Percentiles rank a stretch among this genome's conserved stretches.
phyloP scores from a whole-genome alignment of 331 rosid genomes.

The Quercus lobata region DNA sequence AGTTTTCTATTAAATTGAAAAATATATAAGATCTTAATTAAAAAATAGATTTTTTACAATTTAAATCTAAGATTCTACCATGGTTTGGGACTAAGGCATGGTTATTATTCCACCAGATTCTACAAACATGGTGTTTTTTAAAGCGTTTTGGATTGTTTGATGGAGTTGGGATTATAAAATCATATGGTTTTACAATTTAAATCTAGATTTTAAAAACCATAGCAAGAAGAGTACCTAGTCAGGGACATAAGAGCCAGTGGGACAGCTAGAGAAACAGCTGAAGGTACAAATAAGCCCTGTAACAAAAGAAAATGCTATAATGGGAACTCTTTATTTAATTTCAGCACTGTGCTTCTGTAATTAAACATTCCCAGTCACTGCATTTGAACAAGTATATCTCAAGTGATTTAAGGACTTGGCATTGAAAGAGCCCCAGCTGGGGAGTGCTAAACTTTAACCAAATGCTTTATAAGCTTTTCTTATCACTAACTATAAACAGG shows the following conservation, averaged over 20 bases:
- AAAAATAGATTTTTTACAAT: too few relatives aligned
- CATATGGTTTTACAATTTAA: too few relatives aligned
- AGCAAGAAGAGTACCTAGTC: slow-evolving; percentile 55
- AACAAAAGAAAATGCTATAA: slow-evolving; percentile 20
- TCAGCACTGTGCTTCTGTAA: not conserved
- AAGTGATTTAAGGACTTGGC: not conserved
- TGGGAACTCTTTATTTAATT: not conserved
- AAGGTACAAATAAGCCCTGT: slow-evolving; percentile 70
- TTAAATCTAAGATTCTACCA: too few relatives aligned
- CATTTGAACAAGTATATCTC: not conserved
- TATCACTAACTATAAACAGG: not conserved
- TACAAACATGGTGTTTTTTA: too few relatives aligned
- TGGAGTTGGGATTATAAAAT: too few relatives aligned
- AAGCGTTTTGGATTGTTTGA: too few relatives aligned
- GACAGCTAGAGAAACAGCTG: slow-evolving; percentile 72
- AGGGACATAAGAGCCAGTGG: slow-evolving; percentile 85
- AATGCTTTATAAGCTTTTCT: not conserved
- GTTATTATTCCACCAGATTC: too few relatives aligned
- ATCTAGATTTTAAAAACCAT: too few relatives aligned
- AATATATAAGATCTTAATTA: too few relatives aligned
- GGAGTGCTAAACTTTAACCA: not conserved
- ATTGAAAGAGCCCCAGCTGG: not conserved
- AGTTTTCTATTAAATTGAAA: too few relatives aligned
- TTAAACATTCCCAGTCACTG: not conserved
- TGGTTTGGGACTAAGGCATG: too few relatives aligned